Evolutionary conservation across 2,329 filamentous ascomycete species (phyloP).

Genomic region (Cadophora gregata): DNA sequence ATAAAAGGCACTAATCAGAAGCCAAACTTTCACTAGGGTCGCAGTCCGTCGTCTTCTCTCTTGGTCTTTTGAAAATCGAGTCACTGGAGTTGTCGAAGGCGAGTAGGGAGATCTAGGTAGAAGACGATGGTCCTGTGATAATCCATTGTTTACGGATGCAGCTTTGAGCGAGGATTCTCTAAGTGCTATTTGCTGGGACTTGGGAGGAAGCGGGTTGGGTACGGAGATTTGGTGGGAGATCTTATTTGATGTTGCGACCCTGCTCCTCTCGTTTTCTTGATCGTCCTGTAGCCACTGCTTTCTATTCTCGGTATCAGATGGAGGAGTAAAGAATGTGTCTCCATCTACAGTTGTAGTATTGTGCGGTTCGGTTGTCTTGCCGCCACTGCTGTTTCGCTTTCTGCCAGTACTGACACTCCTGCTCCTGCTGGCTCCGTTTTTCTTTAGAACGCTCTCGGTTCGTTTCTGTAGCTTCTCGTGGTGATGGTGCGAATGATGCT

Average conservation of each 20-base stretch:
- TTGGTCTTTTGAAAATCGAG: conserved; percentile 59
- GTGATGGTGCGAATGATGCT: conserved; percentile 40
- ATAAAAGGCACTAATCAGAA: conserved; percentile 89
- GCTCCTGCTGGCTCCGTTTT: conserved; percentile 55
- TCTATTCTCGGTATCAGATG: conserved; percentile 48
- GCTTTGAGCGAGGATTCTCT: conserved; percentile 34
- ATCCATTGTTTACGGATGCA: conserved; percentile 19
- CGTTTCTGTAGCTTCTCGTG: conserved; percentile 47
- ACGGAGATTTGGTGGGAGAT: conserved; percentile 10
- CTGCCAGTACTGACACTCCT: conserved; percentile 56
- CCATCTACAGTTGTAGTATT: conserved; percentile 55
- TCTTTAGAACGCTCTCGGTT: conserved; percentile 47
- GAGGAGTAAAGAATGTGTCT: conserved; percentile 57
- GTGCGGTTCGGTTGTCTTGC: conserved; percentile 41
- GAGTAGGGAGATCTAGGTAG: conserved; percentile 29
- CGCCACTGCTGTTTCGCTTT: conserved; percentile 51
- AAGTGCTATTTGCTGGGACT: conserved; percentile 39
- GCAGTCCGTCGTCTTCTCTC: conserved; percentile 56
- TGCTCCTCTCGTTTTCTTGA: conserved; percentile 18
- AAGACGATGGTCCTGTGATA: conserved; percentile 33
- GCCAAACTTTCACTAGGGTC: conserved; percentile 80
- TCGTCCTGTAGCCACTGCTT: conserved; percentile 45
- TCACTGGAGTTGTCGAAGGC: conserved; percentile 37
- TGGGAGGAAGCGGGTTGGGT: conserved; percentile 34
- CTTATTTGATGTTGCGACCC: conserved; percentile 22